phyloP scores from a whole-genome alignment of 768 basidiomycete species.

The Termitomyces sp. region DNA sequence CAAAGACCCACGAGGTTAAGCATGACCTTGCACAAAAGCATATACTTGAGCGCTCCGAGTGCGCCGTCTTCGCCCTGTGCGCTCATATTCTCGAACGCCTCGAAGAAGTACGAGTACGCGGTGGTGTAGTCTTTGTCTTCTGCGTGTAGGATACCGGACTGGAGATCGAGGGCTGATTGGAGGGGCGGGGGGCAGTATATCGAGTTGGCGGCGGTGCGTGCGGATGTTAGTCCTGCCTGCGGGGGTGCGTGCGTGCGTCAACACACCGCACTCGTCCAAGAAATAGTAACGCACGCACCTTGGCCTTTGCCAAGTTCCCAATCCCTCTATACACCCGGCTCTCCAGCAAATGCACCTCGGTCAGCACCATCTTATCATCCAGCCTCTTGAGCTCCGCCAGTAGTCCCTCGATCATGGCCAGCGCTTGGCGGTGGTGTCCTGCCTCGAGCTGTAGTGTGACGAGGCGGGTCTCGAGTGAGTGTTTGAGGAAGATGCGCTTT shows the following conservation, averaged over 20 bases:
- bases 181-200: slow-evolving; percentile 73
- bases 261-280: no score
- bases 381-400: slow-evolving; percentile 88
- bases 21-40: slow-evolving; percentile 99
- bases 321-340: slow-evolving; percentile 87
- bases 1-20: slow-evolving; percentile 71
- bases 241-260: slow-evolving; percentile 15
- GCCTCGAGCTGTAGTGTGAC: slow-evolving; percentile 81
- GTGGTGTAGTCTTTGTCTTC: slow-evolving; percentile 99
- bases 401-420: slow-evolving; percentile 80
- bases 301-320: slow-evolving; percentile 86
- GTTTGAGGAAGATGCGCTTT: slow-evolving; percentile 94
- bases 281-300: no score
- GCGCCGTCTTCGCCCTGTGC: slow-evolving; percentile 75
- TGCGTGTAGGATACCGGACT: slow-evolving; percentile 79
- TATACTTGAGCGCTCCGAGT: slow-evolving; percentile 90
- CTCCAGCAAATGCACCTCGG: slow-evolving; percentile 94
- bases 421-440: slow-evolving; percentile 71
- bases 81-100: slow-evolving; percentile 89
- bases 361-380: slow-evolving; percentile 97
- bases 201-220: slow-evolving; percentile 90
- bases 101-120: slow-evolving; percentile 96
- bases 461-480: slow-evolving; percentile 87
- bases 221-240: slow-evolving; percentile 83
- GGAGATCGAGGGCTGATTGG: slow-evolving; percentile 49